Base-by-base conservation (phyloP, 805 yeast genomes). In the Torulaspora gathmanii region DNA sequence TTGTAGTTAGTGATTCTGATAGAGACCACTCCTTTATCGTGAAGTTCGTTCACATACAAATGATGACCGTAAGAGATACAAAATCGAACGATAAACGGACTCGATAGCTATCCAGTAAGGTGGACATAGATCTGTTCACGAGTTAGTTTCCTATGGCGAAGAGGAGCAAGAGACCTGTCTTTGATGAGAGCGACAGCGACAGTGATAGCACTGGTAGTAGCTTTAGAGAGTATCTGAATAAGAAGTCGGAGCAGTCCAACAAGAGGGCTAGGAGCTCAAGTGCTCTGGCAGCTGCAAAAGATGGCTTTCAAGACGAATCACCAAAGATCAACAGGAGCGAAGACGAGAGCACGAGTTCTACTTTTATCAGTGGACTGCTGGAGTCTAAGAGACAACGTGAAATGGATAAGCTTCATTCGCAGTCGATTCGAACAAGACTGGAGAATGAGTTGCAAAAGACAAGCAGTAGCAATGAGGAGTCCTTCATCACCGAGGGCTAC, bases 401-500 rank as follows among this genome's bases (percentile, higher is more conserved):
- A 13, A 49, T 65, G 36, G 84, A 79, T 50, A 67, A 65, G 27
- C 44, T 68, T n/a, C 52, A 65, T 5, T 65, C 74, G 2, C 57
- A 63, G 40, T 73, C 74, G 20, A 51, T 68, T 17, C 66, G 64
- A 37, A 49, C 63, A 7, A 70, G 65, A 31, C 56, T 65, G 33
- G 74, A 71, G 45, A 50, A 73, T 7, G 67, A 67, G 26, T 44
- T 57, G 16, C 78, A 73, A 46, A 71, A 70, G 4, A 70, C 67
- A 30, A 61, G 60, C 25, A 64, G 52, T 37, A 62, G 56, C 3
- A 72, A 60, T 15, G 71, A 67, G 38, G 75, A 74, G 37, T 69
- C 61, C 20, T 79, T 78, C 61, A 74, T 77, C 8, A 73, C 81
- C 1, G 57, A 67, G 1, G 72, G 73, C 0, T 80, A 79, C 54